Evolutionary conservation across 2,329 filamentous ascomycete genomes (phyloP).

Genomic region (Claviceps sp.): DNA sequence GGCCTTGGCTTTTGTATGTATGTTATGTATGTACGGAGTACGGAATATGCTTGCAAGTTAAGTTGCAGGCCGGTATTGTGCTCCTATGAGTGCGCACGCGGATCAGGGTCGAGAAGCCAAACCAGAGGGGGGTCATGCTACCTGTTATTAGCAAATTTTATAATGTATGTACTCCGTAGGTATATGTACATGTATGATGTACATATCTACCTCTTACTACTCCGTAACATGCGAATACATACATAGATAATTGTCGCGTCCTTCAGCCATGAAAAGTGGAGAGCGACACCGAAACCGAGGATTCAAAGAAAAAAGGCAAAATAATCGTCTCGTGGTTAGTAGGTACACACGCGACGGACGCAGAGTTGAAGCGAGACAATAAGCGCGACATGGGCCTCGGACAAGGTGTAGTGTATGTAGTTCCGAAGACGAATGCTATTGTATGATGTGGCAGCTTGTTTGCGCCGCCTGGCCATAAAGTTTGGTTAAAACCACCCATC

Average conservation of each 20-base stretch:
- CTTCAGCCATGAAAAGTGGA: slow-evolving; percentile 1
- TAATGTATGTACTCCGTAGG: no score
- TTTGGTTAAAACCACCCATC: background rate
- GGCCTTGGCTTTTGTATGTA: no score
- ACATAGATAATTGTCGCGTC: background rate
- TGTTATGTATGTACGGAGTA: no score
- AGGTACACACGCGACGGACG: slow-evolving; percentile 6
- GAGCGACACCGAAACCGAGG: background rate
- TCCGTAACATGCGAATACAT: no score
- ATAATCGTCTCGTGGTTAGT: slow-evolving; percentile 1
- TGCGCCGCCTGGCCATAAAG: background rate
- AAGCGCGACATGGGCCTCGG: slow-evolving; percentile 6
- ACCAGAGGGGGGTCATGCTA: background rate
- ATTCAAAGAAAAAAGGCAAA: background rate
- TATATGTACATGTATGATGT: no score
- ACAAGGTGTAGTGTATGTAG: background rate
- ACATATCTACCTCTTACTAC: no score
- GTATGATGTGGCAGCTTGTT: background rate
- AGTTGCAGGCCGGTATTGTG: background rate
- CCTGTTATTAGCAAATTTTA: no score
- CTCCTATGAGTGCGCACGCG: background rate
- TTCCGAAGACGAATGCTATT: background rate
- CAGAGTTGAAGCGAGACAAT: slow-evolving; percentile 7
- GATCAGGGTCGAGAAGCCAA: background rate
- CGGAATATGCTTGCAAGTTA: background rate